Base-by-base conservation (phyloP, 2,329 filamentous ascomycete species). In the Erysiphe pulchra region DNA sequence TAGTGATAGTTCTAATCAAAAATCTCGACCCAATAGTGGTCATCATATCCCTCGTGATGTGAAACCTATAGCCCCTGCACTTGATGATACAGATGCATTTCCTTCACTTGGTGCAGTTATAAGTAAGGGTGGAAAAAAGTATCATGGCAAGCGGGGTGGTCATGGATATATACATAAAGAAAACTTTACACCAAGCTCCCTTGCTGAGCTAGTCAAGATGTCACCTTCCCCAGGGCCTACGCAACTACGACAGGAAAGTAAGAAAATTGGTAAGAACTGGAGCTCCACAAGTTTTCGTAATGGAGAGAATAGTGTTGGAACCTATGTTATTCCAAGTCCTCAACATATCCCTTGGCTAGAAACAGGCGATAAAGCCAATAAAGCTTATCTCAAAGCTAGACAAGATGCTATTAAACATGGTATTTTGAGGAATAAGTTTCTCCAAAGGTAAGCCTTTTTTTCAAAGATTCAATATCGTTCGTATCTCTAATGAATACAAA, bases 381-480 rank as follows among this genome's bases (percentile, higher is more conserved):
- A 86, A 61, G 79, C 84, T 20, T 98, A 98, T 60, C 73, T 98
- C 53, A 93, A 93, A 63, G 84, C 86, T 53, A 79, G 90, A 45
- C 81, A 86, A 56, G 87, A 95, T 62, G 90, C 90, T 47, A 93
- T 98, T 60, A 92, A 92, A 63, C 90, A 98, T 59, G 90, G 90
- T 53, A 90, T 86, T 53, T 73, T 94, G 59, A 75, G 90, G 50
- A 98, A 95, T 61, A 95, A 95, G 60, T 98, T 95, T 55, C 63
- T 98, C 46, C 87, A 94, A 62, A 93, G 83, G 83, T 87, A 63
- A 64, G 40, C 32, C 8, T 16, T 42, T 36, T 33, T 17, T 16
- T 18, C 41, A 10, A 20, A 12, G 5, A 14, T 16, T 30, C 10
- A n/a, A 10, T 18, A 24, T 24, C 20, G 20, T 42, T 9, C 2